Base-by-base conservation (phyloP, 2,329 filamentous ascomycete species). In the Botrytis cinerea region DNA sequence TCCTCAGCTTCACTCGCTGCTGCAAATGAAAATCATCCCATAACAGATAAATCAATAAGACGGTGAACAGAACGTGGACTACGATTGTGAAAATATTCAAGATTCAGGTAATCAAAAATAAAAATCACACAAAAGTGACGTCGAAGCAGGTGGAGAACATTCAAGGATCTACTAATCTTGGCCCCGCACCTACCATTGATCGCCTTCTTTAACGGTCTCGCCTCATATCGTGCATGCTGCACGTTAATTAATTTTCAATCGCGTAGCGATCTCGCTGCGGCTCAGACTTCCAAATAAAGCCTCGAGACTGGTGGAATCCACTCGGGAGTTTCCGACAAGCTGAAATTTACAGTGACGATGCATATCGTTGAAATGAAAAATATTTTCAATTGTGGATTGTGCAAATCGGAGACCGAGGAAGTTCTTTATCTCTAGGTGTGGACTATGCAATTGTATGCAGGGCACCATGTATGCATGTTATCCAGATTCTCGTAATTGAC, bases 241-340 rank as follows among this genome's bases (percentile, higher is more conserved):
- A 43, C 16, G 38, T 38, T 62, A 62, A 62, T 1, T 4, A 40
- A 40, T 12, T 38, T 63, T 63, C 40, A 45, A 45, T 45, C 25
- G n/a, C 16, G 4, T 38, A 61, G 32, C 38, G 8, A n/a, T n/a
- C n/a, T 22, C 3, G 25, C 20, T 60, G 54, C 35, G 20, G 18
- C 14, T 69, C 48, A 32, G 14, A 59, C 59, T 43, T 59, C 51
- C 51, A n/a, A 40, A 69, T 59, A 38, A 43, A 69, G 67, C 35
- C 18, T 22, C 8, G 35, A 69, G 48, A n/a, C n/a, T 54, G 25
- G 10, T 59, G 20, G 7, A 38, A 32, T 35, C 51, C 66, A 45
- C n/a, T 45, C 51, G 66, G 46, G 40, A 54, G 7, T 22, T 46
- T 5, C 62, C 38, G 62, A 12, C 14, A 28, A 32, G 18, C 38